Percentiles rank a stretch among this genome's conserved stretches.
Evolutionary conservation across 129 eudicot genomes (phyloP).

Genomic region (Ambrosia trifida): DNA sequence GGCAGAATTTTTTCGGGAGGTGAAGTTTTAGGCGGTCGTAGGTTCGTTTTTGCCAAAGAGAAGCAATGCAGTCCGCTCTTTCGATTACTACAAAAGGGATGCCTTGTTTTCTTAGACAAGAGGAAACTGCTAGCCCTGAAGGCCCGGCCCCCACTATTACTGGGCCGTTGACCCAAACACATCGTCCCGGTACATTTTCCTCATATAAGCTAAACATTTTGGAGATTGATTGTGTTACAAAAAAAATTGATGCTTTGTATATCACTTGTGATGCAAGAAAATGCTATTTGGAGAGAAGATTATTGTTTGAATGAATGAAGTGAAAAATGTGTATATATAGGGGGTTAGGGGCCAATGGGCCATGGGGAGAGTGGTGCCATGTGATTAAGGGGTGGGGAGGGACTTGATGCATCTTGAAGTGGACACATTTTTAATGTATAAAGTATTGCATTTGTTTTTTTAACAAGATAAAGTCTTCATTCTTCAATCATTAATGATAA

Average conservation of each 20-base stretch:
- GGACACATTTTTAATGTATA: background rate
- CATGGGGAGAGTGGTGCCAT: background rate
- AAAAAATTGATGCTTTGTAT: background rate
- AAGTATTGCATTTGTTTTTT: background rate
- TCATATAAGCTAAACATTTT: background rate
- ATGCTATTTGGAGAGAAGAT: background rate
- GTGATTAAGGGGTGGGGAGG: background rate
- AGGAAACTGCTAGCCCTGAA: background rate
- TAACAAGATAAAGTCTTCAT: background rate
- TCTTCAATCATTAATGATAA: background rate
- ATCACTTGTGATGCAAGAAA: background rate
- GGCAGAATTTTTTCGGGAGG: slow-evolving; percentile 89
- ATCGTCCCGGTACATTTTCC: background rate
- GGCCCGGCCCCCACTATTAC: background rate
- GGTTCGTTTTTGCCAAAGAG: slow-evolving; percentile 86
- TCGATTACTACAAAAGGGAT: slow-evolving; percentile 45
- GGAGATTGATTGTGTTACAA: background rate
- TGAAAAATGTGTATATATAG: background rate
- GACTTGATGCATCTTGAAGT: background rate
- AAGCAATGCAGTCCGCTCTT: slow-evolving; percentile 82
- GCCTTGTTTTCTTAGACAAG: background rate
- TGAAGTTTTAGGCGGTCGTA: slow-evolving; percentile 83
- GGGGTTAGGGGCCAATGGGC: too few species aligned
- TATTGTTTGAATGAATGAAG: background rate
- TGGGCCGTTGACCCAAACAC: slow-evolving; percentile 11